Conservation (phyloP, 176 grass and related monocot genomes). For the Aegilops umbellulata region DNA sequence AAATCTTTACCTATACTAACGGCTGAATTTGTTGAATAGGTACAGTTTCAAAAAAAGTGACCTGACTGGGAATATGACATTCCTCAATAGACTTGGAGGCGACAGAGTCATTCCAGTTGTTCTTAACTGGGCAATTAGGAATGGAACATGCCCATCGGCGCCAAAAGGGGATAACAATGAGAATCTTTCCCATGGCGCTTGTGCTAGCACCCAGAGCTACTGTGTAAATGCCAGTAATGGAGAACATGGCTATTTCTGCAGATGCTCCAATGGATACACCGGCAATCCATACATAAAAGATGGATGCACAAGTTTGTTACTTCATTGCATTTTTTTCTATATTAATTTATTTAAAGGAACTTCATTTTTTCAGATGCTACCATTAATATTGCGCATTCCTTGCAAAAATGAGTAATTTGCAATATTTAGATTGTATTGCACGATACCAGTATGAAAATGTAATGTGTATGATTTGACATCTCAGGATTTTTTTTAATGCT, state of each 20-base stretch:
- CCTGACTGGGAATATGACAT: not conserved
- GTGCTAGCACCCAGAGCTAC: not conserved
- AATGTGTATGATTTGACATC: not conserved
- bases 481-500: not conserved
- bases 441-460: not conserved
- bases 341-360: not conserved
- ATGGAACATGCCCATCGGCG: not conserved
- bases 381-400: not conserved
- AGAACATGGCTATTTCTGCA: not conserved
- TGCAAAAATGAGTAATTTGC: not conserved
- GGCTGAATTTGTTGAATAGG: not conserved
- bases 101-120: not conserved
- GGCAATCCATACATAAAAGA: not conserved
- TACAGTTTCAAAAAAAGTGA: not conserved
- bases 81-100: not conserved
- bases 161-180: not conserved
- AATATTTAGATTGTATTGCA: not conserved
- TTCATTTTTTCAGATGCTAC: not conserved
- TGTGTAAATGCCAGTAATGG: not conserved
- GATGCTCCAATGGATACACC: not conserved
- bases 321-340: not conserved
- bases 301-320: conserved; percentile 10
- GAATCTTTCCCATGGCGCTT: not conserved
- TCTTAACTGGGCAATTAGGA: not conserved
- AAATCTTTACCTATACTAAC: not conserved